Evolutionary conservation across 768 basidiomycete species (phyloP).

Genomic region (Lentinula lateritia): DNA sequence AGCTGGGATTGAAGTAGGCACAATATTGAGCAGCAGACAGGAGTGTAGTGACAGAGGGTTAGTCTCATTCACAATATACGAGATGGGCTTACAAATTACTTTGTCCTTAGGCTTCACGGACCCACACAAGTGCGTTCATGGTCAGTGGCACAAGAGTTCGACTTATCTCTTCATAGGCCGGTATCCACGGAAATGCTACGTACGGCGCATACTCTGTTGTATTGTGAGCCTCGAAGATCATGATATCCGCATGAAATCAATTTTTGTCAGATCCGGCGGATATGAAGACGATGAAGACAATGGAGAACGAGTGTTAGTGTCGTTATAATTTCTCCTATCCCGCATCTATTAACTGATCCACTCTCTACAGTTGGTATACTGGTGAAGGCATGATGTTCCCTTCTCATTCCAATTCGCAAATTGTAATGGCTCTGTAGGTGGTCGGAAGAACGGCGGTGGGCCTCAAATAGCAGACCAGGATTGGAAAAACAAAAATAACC

Average conservation of each 20-base stretch:
- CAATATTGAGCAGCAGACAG: background rate
- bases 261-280: background rate
- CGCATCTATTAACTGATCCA: background rate
- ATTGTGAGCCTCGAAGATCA: background rate
- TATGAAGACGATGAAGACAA: slow-evolving; percentile 3
- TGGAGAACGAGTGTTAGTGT: background rate
- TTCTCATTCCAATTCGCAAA: background rate
- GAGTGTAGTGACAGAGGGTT: background rate
- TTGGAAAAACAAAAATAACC: slow-evolving; percentile 1
- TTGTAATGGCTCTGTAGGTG: background rate
- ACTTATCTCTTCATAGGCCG: background rate
- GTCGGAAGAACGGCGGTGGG: background rate
- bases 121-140: background rate
- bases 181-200: background rate
- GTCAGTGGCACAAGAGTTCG: background rate
- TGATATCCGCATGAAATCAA: no score
- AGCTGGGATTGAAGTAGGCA: background rate
- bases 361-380: background rate
- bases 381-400: background rate
- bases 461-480: background rate
- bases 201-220: slow-evolving; percentile 1
- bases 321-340: background rate
- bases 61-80: no score
- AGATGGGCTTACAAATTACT: background rate
- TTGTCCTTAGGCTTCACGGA: background rate